A percentile compares a stretch with the other conserved stretches of the same genome.
Evolutionary conservation across 352 stramenopile species (phyloP).

Genomic region (Pythium monospermum): DNA sequence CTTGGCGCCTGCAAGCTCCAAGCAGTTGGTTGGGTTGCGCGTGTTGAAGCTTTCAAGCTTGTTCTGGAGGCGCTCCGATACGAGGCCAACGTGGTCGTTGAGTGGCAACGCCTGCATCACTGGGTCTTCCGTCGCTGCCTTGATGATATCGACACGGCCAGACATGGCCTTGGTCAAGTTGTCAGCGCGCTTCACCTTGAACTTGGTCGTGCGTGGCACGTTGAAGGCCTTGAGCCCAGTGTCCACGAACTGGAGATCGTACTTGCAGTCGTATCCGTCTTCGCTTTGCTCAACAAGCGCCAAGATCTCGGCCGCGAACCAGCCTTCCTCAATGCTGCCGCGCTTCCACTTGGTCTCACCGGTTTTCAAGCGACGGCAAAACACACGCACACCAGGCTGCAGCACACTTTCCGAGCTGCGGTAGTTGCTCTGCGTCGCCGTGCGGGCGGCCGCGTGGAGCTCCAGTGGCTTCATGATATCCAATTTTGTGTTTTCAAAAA

Average conservation of each 20-base stretch:
- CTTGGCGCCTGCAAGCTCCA: conserved; percentile 52
- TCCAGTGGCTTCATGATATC: conserved; percentile 86
- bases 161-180: conserved; percentile 74
- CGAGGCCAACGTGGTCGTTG: conserved; percentile 79
- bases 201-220: conserved; percentile 70
- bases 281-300: conserved; percentile 55
- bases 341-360: conserved; percentile 86
- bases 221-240: conserved; percentile 75
- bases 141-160: conserved; percentile 78
- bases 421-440: conserved; percentile 47
- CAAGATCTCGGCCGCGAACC: conserved; percentile 63
- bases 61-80: conserved; percentile 85
- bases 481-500: conserved; percentile 87
- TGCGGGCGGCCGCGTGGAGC: conserved; percentile 63
- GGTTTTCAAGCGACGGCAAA: conserved; percentile 66
- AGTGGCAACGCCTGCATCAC: conserved; percentile 86
- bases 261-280: conserved; percentile 64
- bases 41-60: conserved; percentile 74
- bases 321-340: conserved; percentile 74
- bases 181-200: conserved; percentile 63
- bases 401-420: conserved; percentile 33
- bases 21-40: conserved; percentile 66
- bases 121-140: conserved; percentile 58
- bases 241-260: conserved; percentile 86
- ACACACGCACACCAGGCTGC: conserved; percentile 48